These are phyloP conservation scores for Ustilago sp. DNA, from an alignment of 1,284 basidiomycete species.

Conservation along the genomic window DNA sequence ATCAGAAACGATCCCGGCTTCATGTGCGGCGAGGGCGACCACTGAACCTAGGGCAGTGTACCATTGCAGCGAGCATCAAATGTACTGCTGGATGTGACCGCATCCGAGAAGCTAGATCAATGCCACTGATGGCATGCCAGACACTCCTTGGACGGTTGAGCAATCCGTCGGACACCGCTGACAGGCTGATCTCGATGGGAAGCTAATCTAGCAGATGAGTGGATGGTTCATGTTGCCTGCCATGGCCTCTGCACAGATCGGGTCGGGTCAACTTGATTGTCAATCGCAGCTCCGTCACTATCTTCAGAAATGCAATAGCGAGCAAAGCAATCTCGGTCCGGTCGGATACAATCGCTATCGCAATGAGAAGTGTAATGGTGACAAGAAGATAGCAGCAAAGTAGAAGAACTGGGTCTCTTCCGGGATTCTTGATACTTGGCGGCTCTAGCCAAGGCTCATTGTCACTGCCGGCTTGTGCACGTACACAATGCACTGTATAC, in stretches of 20 bases:
- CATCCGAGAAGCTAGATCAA: neutral
- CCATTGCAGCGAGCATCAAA: neutral
- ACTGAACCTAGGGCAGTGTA: neutral
- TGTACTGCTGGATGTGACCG: neutral
- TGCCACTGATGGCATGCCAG: constrained; percentile 1
- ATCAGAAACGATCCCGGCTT: neutral
- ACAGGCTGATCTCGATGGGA: neutral
- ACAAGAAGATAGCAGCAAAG: no score
- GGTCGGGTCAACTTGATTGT: neutral
- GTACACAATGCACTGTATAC: neutral
- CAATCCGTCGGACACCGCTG: constrained; percentile 3
- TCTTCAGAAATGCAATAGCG: neutral
- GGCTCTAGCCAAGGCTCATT: neutral
- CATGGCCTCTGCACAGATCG: neutral
- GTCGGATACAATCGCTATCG: neutral
- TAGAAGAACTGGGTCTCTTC: neutral
- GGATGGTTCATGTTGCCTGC: neutral
- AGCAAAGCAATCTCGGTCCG: neutral
- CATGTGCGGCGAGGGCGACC: constrained; percentile 2
- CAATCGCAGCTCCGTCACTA: neutral
- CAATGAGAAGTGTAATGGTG: neutral
- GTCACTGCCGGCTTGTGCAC: neutral
- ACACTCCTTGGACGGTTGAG: neutral
- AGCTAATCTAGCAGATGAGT: neutral
- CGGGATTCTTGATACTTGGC: neutral